Conservation (phyloP, 2,329 filamentous ascomycete genomes). For the Fusarium veterinarium region DNA sequence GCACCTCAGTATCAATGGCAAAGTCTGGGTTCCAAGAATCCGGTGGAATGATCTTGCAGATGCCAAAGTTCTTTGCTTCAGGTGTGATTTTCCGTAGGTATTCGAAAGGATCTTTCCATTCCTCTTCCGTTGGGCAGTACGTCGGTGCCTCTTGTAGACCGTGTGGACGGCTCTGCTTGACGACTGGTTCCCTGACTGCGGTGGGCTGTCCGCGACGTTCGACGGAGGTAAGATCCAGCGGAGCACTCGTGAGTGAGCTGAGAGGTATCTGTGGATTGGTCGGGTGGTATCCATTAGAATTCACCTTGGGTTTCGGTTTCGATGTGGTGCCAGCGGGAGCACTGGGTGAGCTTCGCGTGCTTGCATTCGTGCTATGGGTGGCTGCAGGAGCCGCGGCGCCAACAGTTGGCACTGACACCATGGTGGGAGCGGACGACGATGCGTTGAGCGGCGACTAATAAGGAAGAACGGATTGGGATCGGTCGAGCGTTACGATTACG, state of each 20-base stretch:
- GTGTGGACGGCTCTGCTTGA: constrained; percentile 82
- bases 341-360: constrained; percentile 64
- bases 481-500: constrained; percentile 36
- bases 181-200: constrained; percentile 78
- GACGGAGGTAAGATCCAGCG: constrained; percentile 88
- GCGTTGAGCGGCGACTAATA: constrained; percentile 14
- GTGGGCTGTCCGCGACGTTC: constrained; percentile 89
- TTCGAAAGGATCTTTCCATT: constrained; percentile 93
- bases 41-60: constrained; percentile 95
- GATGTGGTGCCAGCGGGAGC: constrained; percentile 52
- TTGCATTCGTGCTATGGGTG: constrained; percentile 59
- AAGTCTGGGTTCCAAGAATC: constrained; percentile 95
- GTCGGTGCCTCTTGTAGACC: constrained; percentile 90
- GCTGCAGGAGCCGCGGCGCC: constrained; percentile 51
- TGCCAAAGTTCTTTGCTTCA: constrained; percentile 87
- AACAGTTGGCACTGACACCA: constrained; percentile 56
- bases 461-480: constrained; percentile 24
- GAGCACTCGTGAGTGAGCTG: constrained; percentile 67
- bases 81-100: constrained; percentile 93
- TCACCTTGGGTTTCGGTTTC: constrained; percentile 65
- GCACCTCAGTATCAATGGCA: constrained; percentile 94
- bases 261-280: constrained; percentile 63
- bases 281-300: constrained; percentile 65
- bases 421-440: constrained; percentile 40
- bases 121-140: constrained; percentile 88